Base-by-base conservation (phyloP, 2,329 filamentous ascomycete genomes). In the Chalaropsis ovoidea region DNA sequence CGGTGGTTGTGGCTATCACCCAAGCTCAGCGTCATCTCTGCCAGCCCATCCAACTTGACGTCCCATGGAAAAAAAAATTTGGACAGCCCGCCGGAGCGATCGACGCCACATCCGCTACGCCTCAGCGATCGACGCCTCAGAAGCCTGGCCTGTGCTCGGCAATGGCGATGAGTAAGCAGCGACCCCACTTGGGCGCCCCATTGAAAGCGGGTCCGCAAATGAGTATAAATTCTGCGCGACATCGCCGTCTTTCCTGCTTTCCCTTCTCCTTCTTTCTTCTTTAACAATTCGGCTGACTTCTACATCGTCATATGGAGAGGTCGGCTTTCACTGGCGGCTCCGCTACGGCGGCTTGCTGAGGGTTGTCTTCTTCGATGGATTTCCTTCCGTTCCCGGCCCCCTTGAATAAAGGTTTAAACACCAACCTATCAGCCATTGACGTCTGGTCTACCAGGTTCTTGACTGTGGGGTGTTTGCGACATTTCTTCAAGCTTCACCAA, bases 301-400 rank as follows among this genome's bases (percentile, higher is more conserved):
- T 78, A 76, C 78, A 80, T 76, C 78, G 78, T 77, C 78, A 80
- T 73, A 76, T 81, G 78, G 77, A 76, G 76, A 74, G 73, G 74
- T 74, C 75, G 75, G 70, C 71, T 67, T 52, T 61, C 61, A 65
- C 74, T 72, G 78, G 77, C 74, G 79, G 79, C 79, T 81, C 78
- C 79, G 77, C 79, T 72, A 74, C 73, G 72, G 78, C 77, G 79
- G 78, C 78, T 79, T 80, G 79, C 79, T 81, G 79, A 79, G 78
- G 77, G 79, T 76, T 78, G 77, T 71, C 68, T 71, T 72, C 72
- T 73, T 72, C 76, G 72, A 76, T 81, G 77, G 76, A 76, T 79
- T 75, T 79, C 75, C 78, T 77, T 80, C 79, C 79, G 79, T 81
- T 81, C 79, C 79, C 79, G 78, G 79, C 79, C 79, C 74, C 78